Evolutionary conservation across 2,329 filamentous ascomycete species (phyloP), one percentile per base, ranked within the genome.

Genomic region (Colletotrichum tamarilloi): DNA sequence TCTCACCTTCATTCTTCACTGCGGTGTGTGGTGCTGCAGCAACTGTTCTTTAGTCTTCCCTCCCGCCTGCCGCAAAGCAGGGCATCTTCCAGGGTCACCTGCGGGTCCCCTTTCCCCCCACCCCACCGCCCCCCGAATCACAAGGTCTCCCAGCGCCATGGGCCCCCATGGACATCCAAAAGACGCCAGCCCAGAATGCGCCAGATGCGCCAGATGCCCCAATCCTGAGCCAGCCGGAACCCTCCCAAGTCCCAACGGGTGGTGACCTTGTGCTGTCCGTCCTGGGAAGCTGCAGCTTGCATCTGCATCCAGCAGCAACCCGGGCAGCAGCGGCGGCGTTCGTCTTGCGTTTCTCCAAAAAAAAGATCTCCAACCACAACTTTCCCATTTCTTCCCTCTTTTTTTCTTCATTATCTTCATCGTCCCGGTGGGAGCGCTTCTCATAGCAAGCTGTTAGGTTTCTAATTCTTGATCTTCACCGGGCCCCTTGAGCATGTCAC

Each of bases 261-360:
- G 38, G 14, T 42, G 38, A 16, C 38, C 38, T 42, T 32, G 42
- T 26, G 49, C 14, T 28, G 46, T 22, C 42, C 42, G 3, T 49
- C 16, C 42, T n/a, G 16, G 42, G 42, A 19, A 32, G 59, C 26
- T 71, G 67, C 66, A 70, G 62, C 60, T 64, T 64, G 66, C 70
- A 69, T 70, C 67, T 73, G 63, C 63, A 66, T 24, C 63, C 49
- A 65, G 62, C 62, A 77, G 26, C 81, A 84, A 26, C 82, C 82
- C 67, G 56, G 63, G 14, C 76, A 76, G 6, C 78, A 71, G 26
- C 84, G 84, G 76, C 77, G 82, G 16, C 83, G 84, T 74, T 74
- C 76, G 42, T 49, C 84, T 67, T 84, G 64, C 38, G 75, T 32
- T 65, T 22, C 62, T 42, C 62, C 58, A 60, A 52, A 60, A 52